These are phyloP conservation scores for Ophiostoma angusticollis DNA, from an alignment of 2,329 filamentous ascomycete species.

Conservation along the genomic window DNA sequence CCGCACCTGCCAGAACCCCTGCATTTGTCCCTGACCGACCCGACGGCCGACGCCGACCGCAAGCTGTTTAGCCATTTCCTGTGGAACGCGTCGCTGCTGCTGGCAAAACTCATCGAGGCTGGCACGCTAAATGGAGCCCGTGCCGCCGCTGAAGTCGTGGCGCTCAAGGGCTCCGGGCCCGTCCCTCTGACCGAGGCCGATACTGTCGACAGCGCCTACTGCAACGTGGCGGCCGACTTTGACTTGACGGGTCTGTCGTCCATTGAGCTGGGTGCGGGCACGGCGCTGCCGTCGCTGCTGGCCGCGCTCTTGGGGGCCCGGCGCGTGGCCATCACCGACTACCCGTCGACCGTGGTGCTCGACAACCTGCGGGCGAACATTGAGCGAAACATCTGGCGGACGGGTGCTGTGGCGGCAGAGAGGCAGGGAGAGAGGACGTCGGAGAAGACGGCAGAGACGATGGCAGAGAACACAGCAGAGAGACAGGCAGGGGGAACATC, in stretches of 20 bases:
- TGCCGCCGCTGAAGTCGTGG: not conserved
- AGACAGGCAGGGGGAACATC: not conserved
- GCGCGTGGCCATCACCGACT: slow-evolving; percentile 51
- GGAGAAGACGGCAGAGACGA: not conserved
- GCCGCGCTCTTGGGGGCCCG: slow-evolving; percentile 33
- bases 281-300: slow-evolving; percentile 40
- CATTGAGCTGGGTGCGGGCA: slow-evolving; percentile 57
- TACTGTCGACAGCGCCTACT: slow-evolving; percentile 4
- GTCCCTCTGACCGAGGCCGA: slow-evolving; percentile 1
- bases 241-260: slow-evolving; percentile 37
- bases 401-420: not conserved
- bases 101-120: slow-evolving; percentile 43
- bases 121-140: slow-evolving; percentile 24
- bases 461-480: not conserved
- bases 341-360: slow-evolving; percentile 49
- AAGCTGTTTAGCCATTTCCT: slow-evolving; percentile 58
- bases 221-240: slow-evolving; percentile 21
- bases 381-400: slow-evolving; percentile 31
- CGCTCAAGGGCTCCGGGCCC: not conserved
- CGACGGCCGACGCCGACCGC: slow-evolving; percentile 37
- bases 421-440: not conserved
- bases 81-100: slow-evolving; percentile 52
- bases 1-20: slow-evolving; percentile 34
- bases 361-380: slow-evolving; percentile 47
- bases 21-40: slow-evolving; percentile 34